These are phyloP conservation scores for Kuraishia molischiana DNA, from an alignment of 805 yeast genomes.

Conservation along the genomic window DNA sequence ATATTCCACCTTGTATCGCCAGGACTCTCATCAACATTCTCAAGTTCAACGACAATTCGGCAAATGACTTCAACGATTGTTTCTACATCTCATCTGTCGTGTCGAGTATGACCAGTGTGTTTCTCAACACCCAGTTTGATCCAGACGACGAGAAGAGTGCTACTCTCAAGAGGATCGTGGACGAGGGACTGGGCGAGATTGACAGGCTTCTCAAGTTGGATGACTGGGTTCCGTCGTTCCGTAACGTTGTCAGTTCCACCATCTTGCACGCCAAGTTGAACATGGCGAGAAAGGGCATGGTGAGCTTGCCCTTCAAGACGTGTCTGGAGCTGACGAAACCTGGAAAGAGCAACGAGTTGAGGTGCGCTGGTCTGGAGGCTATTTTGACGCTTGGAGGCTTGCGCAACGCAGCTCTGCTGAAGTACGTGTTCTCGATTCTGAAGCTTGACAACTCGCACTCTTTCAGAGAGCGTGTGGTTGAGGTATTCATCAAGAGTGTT, in stretches of 20 bases:
- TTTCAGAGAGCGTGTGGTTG: conserved; percentile 40
- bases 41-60: conserved; percentile 78
- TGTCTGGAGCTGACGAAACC: conserved; percentile 42
- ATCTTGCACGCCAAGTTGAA: conserved; percentile 51
- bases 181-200: conserved; percentile 52
- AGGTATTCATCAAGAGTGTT: conserved; percentile 37
- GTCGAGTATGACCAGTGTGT: conserved; percentile 32
- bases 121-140: conserved; percentile 13
- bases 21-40: conserved; percentile 59
- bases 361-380: conserved; percentile 63
- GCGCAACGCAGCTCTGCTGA: conserved; percentile 48
- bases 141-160: neutral
- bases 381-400: conserved; percentile 70
- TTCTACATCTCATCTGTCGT: conserved; percentile 55
- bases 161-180: conserved; percentile 22
- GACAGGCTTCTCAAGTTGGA: conserved; percentile 73
- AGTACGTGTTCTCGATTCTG: conserved; percentile 49
- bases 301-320: conserved; percentile 42
- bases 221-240: conserved; percentile 75
- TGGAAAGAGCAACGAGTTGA: conserved; percentile 36
- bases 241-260: conserved; percentile 39
- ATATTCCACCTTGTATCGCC: conserved; percentile 49
- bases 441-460: conserved; percentile 46
- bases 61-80: conserved; percentile 67
- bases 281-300: conserved; percentile 46